phyloP scores from a whole-genome alignment of 257 asterid species.

The Echites panduratus region DNA sequence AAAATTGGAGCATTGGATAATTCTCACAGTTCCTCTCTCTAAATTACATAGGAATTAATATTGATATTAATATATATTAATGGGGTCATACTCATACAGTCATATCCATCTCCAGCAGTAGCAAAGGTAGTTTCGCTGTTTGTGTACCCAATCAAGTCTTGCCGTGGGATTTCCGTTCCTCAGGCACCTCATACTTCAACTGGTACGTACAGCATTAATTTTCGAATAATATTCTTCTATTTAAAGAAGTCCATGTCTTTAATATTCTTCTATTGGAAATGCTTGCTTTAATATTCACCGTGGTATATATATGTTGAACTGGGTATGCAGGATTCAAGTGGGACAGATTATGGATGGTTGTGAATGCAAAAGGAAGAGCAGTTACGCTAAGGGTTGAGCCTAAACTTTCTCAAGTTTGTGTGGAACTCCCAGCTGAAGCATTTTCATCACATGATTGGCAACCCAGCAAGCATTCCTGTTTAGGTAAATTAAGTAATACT shows the following conservation, averaged over 20 bases:
- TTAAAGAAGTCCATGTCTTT: too few species aligned
- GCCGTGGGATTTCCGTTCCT: slow-evolving; percentile 55
- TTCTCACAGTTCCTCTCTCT: too few species aligned
- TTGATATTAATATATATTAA: too few species aligned
- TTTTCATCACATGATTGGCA: slow-evolving; percentile 20
- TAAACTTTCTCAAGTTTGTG: slow-evolving; percentile 26
- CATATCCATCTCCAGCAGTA: too few species aligned
- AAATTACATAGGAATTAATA: too few species aligned
- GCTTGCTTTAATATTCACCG: too few species aligned
- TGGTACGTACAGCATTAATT: slow-evolving; percentile 20
- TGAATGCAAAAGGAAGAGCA: slow-evolving; percentile 31
- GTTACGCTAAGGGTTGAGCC: slow-evolving; percentile 29
- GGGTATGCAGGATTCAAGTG: slow-evolving; percentile 30
- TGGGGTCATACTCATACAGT: too few species aligned
- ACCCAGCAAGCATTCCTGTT: slow-evolving; percentile 20
- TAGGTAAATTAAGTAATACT: slow-evolving; percentile 19
- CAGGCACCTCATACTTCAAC: slow-evolving; percentile 44
- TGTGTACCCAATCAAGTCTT: slow-evolving; percentile 59
- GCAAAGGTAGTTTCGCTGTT: slow-evolving; percentile 40
- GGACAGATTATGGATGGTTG: slow-evolving; percentile 31
- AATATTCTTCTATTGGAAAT: too few species aligned
- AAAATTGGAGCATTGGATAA: too few species aligned
- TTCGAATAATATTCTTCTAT: too few species aligned
- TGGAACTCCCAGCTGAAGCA: slow-evolving; percentile 24
- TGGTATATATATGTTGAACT: too few species aligned